Percentiles rank a stretch among this genome's conserved stretches.
Conservation (phyloP, 371 early-diverging fungal genomes). For the Rhizopus delemar region DNA sequence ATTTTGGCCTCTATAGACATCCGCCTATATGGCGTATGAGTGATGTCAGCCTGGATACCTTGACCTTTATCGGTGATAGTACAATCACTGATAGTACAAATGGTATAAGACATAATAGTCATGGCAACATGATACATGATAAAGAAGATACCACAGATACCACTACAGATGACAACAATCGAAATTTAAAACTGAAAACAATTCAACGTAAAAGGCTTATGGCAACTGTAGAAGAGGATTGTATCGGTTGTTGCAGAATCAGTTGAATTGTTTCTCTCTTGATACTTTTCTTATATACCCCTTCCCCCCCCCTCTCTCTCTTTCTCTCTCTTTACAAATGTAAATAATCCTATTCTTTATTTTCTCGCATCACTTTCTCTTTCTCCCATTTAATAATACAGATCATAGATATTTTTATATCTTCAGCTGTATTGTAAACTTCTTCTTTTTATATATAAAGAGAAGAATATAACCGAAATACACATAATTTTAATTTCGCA, state of each 20-base stretch:
- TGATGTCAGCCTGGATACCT: constrained; percentile 29
- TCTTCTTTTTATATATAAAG: too few relatives aligned
- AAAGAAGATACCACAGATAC: not conserved
- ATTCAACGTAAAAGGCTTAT: not conserved
- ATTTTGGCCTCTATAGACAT: constrained; percentile 36
- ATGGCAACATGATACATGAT: constrained; percentile 4
- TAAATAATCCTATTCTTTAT: not conserved
- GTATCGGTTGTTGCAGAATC: constrained; percentile 15
- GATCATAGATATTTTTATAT: not conserved
- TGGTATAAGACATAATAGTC: not conserved
- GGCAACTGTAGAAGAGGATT: constrained; percentile 8
- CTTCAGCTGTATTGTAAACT: too few relatives aligned
- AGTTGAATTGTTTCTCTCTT: constrained; percentile 11
- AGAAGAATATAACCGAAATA: too few relatives aligned
- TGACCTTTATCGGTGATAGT: constrained; percentile 25
- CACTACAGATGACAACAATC: not conserved
- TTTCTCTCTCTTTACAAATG: not conserved
- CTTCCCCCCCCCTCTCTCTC: too few relatives aligned
- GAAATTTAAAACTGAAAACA: not conserved
- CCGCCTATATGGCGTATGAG: constrained; percentile 37
- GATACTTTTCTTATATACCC: not conserved
- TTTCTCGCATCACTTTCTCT: not conserved
- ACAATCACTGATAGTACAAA: constrained; percentile 1
- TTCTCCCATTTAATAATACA: not conserved
- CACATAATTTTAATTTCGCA: too few relatives aligned